A percentile compares a stretch with the other conserved stretches of the same genome.
These are phyloP conservation scores for Drosera capensis DNA, from an alignment of 148 eudicot species.

Conservation along the genomic window DNA sequence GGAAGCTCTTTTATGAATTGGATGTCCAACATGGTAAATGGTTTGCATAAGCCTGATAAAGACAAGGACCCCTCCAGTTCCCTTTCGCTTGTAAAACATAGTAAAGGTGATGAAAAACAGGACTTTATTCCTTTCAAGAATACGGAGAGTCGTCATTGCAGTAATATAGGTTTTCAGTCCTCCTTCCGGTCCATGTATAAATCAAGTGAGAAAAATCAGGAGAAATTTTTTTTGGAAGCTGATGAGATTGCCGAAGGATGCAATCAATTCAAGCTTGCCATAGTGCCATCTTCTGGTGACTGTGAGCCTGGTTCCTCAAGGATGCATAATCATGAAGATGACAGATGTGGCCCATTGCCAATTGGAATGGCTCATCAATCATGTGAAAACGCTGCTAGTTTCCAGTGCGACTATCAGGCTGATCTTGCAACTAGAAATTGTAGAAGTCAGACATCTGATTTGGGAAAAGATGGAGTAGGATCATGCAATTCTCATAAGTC, in stretches of 20 bases:
- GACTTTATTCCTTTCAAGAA: slow-evolving; percentile 4
- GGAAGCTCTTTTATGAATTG: slow-evolving; percentile 57
- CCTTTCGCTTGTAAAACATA: slow-evolving; percentile 13
- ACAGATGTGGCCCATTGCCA: slow-evolving; percentile 3
- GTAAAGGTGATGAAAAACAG: slow-evolving; percentile 3
- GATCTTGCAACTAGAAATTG: neutral
- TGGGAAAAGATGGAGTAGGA: neutral
- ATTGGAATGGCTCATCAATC: slow-evolving; percentile 5
- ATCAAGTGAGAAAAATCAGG: slow-evolving; percentile 8
- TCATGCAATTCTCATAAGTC: neutral
- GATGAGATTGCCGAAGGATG: slow-evolving; percentile 7
- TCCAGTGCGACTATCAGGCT: neutral
- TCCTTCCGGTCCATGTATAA: slow-evolving; percentile 32
- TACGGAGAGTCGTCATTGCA: slow-evolving; percentile 6
- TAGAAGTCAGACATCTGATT: neutral
- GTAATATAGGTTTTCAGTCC: slow-evolving; percentile 29
- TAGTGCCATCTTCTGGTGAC: slow-evolving; percentile 1
- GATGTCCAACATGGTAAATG: slow-evolving; percentile 66
- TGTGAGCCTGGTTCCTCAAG: neutral
- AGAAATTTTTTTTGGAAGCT: neutral
- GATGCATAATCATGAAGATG: slow-evolving; percentile 2
- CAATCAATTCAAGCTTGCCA: slow-evolving; percentile 8
- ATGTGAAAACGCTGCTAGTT: neutral
- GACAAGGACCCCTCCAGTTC: slow-evolving; percentile 18
- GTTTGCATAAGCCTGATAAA: slow-evolving; percentile 13